These are phyloP conservation scores for Colletotrichum sp. DNA, from an alignment of 2,329 filamentous ascomycete genomes.

Conservation along the genomic window DNA sequence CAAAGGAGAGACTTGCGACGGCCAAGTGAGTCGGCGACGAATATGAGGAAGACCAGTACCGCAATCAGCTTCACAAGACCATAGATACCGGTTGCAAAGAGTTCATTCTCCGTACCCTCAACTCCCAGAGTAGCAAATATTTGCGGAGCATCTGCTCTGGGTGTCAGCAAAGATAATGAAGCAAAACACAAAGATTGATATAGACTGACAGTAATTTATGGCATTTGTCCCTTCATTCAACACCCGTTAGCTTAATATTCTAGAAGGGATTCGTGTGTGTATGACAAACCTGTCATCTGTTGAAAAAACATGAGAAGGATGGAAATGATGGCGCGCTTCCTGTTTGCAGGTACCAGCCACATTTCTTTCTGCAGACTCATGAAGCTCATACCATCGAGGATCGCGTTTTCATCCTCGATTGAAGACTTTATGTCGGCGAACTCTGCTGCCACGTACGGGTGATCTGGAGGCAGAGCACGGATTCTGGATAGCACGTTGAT, in stretches of 20 bases:
- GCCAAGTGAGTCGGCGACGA: conserved; percentile 27
- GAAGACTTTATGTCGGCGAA: conserved; percentile 58
- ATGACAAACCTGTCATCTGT: conserved; percentile 15
- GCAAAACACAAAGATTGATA: not conserved
- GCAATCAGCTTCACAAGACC: conserved; percentile 59
- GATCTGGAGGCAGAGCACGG: conserved; percentile 37
- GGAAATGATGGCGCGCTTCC: conserved; percentile 8
- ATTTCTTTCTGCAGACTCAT: conserved; percentile 12
- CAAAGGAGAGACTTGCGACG: conserved; percentile 26
- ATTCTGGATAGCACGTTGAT: conserved; percentile 41
- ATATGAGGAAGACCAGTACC: conserved; percentile 21
- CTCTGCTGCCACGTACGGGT: conserved; percentile 48
- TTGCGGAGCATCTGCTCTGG: conserved; percentile 49
- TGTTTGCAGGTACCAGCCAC: conserved; percentile 16
- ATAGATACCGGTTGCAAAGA: conserved; percentile 70
- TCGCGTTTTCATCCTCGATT: conserved; percentile 56
- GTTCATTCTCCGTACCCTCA: conserved; percentile 57
- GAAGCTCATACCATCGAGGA: conserved; percentile 25
- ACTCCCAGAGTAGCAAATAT: conserved; percentile 70
- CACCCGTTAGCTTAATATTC: conserved; percentile 33
- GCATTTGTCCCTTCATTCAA: conserved; percentile 29
- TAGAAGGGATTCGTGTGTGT: not conserved
- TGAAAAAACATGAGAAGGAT: conserved; percentile 19
- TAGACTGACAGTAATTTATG: conserved; percentile 10
- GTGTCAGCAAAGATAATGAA: not conserved